Evolutionary conservation across 176 grass and related monocot genomes (phyloP).

Genomic region (Coix lacrymajobi): DNA sequence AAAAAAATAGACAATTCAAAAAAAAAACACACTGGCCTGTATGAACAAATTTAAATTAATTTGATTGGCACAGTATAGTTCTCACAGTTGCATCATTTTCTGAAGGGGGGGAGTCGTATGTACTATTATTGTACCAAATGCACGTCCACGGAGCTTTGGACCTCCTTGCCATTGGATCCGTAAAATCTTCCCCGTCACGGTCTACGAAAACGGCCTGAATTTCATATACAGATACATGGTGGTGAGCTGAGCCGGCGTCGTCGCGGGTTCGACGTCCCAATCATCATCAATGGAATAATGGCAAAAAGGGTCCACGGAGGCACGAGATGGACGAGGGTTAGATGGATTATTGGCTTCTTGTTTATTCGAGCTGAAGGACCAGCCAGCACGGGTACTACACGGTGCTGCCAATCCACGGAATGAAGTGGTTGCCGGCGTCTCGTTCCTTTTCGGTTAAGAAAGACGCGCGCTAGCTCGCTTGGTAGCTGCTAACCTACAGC

Average conservation of each 20-base stretch:
- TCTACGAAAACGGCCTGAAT: slow-evolving; percentile 13
- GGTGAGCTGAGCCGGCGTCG: neutral
- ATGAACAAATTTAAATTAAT: no score
- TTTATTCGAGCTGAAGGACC: neutral
- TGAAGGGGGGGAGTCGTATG: no score
- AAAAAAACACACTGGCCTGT: no score
- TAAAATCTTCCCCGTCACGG: neutral
- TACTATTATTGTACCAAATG: no score
- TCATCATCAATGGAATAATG: slow-evolving; percentile 16
- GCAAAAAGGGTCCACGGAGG: slow-evolving; percentile 8
- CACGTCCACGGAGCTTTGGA: neutral
- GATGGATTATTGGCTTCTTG: slow-evolving; percentile 8
- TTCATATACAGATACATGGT: neutral
- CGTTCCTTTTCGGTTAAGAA: slow-evolving; percentile 24
- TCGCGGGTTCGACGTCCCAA: neutral
- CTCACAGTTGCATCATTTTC: no score
- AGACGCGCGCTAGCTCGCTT: neutral
- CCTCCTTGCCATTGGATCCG: neutral
- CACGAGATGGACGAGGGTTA: neutral
- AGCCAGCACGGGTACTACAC: neutral
- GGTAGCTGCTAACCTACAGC: neutral
- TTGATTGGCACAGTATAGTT: no score
- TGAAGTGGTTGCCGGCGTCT: slow-evolving; percentile 11
- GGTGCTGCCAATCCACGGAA: neutral
- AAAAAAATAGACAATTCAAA: no score